Evolutionary conservation across 192 early-diverging fungal genomes (phyloP).

Genomic region (Coemansia nantahalensis): DNA sequence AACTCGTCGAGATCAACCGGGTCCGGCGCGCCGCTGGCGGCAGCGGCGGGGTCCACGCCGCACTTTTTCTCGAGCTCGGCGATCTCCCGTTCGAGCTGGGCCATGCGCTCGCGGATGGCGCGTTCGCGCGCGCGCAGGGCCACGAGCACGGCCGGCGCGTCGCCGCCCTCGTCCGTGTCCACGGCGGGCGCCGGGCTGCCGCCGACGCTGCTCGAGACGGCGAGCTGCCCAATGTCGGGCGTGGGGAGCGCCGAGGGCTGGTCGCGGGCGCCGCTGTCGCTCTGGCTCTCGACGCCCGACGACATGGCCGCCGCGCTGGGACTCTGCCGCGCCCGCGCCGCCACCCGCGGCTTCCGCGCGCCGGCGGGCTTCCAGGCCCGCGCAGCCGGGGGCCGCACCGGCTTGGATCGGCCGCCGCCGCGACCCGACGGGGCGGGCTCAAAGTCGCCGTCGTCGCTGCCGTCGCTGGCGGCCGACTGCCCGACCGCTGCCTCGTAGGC

Average conservation of each 20-base stretch:
- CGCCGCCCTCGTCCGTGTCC: conserved; percentile 7
- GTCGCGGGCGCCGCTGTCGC: conserved; percentile 4
- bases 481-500: conserved; percentile 33
- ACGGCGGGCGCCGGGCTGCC: conserved; percentile 10
- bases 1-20: conserved; percentile 70
- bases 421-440: conserved; percentile 17
- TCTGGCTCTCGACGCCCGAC: conserved; percentile 26
- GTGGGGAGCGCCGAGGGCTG: conserved; percentile 27
- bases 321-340: not conserved
- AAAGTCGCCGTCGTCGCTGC: conserved; percentile 33
- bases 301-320: not conserved
- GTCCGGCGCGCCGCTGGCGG: conserved; percentile 6
- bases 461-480: conserved; percentile 2
- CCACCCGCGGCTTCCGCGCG: conserved; percentile 20
- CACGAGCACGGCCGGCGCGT: conserved; percentile 10
- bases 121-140: conserved; percentile 55
- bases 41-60: conserved; percentile 26
- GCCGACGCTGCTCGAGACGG: conserved; percentile 20
- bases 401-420: conserved; percentile 1
- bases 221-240: conserved; percentile 40
- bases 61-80: conserved; percentile 55
- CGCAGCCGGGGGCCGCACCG: not conserved
- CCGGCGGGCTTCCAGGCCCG: not conserved
- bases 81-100: conserved; percentile 57
- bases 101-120: conserved; percentile 57